Percentiles rank a stretch among this genome's conserved stretches.
Conservation (phyloP, 352 stramenopile genomes). For the Phytophthora fragariaefolia region DNA sequence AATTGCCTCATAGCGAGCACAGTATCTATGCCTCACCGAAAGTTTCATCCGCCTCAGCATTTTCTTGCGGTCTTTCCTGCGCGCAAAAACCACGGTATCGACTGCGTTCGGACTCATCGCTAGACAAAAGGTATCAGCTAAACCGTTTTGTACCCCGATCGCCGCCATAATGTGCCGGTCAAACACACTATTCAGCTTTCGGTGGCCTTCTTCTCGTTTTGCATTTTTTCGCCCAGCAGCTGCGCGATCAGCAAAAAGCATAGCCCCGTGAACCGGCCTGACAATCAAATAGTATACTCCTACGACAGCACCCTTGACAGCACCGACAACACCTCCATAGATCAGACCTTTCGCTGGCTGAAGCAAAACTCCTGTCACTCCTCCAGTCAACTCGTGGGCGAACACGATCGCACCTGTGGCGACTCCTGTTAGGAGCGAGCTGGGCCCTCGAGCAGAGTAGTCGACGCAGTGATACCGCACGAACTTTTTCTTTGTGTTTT, state of each 20-base stretch:
- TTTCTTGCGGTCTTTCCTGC: constrained; percentile 36
- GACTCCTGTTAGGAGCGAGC: constrained; percentile 47
- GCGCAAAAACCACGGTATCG: constrained; percentile 33
- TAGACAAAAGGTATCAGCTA: constrained; percentile 33
- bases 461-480: constrained; percentile 48
- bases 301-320: constrained; percentile 34
- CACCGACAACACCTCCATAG: constrained; percentile 34
- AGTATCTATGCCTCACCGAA: constrained; percentile 29
- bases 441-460: constrained; percentile 52
- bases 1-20: constrained; percentile 23
- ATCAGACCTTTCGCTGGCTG: constrained; percentile 38
- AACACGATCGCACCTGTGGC: constrained; percentile 32
- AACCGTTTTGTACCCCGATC: constrained; percentile 31
- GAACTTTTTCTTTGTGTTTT: constrained; percentile 40
- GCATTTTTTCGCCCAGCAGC: constrained; percentile 48
- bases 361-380: constrained; percentile 50
- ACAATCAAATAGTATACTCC: constrained; percentile 40
- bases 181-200: constrained; percentile 37
- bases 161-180: constrained; percentile 38
- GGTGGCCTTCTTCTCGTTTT: constrained; percentile 46
- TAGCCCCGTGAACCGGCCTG: constrained; percentile 46
- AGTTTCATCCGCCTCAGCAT: constrained; percentile 27
- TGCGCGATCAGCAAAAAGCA: constrained; percentile 51
- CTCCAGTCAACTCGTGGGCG: constrained; percentile 48
- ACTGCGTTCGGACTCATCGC: constrained; percentile 29